Percentiles rank a stretch among this genome's conserved stretches.
phyloP scores from a whole-genome alignment of 2,329 filamentous ascomycete genomes.

The Helminthosporium solani region DNA sequence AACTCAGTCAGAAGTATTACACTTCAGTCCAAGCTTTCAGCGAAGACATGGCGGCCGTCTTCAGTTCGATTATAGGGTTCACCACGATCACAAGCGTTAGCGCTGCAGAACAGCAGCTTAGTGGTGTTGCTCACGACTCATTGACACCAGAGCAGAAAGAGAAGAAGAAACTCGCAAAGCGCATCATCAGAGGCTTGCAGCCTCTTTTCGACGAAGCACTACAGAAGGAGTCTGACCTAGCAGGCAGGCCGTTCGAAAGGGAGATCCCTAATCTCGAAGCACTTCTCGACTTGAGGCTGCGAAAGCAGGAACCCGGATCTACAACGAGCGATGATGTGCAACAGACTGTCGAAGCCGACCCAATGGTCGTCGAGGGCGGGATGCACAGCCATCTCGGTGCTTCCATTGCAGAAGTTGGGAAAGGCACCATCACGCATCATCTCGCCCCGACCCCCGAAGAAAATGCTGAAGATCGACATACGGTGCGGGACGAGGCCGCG shows the following conservation, averaged over 20 bases:
- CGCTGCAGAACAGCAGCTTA: slow-evolving; percentile 47
- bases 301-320: slow-evolving; percentile 47
- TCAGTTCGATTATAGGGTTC: slow-evolving; percentile 56
- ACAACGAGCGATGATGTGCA: slow-evolving; percentile 23
- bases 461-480: slow-evolving; percentile 29
- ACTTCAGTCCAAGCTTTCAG: slow-evolving; percentile 63
- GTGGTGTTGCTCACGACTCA: slow-evolving; percentile 43
- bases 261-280: slow-evolving; percentile 72
- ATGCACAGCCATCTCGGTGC: slow-evolving; percentile 10
- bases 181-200: slow-evolving; percentile 82
- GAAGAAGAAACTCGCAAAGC: slow-evolving; percentile 80
- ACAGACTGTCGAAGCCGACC: slow-evolving; percentile 21
- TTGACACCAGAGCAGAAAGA: slow-evolving; percentile 69
- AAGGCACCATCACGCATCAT: slow-evolving; percentile 26
- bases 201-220: slow-evolving; percentile 74
- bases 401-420: slow-evolving; percentile 11
- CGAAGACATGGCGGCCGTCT: slow-evolving; percentile 57
- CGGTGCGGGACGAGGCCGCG: slow-evolving; percentile 32
- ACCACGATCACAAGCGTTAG: slow-evolving; percentile 44
- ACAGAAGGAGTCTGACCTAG: slow-evolving; percentile 78
- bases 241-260: slow-evolving; percentile 66
- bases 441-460: slow-evolving; percentile 41
- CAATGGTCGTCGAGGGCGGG: slow-evolving; percentile 3
- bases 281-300: slow-evolving; percentile 67
- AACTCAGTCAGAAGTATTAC: slow-evolving; percentile 58